A percentile compares a stretch with the other conserved stretches of the same genome.
Conservation (phyloP, 352 stramenopile genomes). For the Phytophthora macrochlamydospora region DNA sequence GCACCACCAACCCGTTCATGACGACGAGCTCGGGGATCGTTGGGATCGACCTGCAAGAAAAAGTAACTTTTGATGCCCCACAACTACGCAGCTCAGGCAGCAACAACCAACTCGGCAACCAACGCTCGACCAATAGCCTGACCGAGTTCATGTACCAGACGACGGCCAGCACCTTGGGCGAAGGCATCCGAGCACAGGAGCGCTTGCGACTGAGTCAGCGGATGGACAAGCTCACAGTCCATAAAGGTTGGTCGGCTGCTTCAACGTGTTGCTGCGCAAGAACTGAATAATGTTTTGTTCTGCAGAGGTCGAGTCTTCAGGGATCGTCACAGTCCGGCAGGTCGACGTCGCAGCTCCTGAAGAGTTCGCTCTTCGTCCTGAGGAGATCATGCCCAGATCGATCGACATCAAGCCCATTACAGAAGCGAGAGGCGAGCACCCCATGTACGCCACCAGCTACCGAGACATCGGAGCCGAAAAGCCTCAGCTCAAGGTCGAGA, state of each 20-base stretch:
- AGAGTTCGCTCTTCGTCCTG: constrained; percentile 52
- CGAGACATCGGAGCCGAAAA: constrained; percentile 81
- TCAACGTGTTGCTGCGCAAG: too few species aligned
- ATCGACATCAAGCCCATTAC: constrained; percentile 73
- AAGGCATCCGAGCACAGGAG: constrained; percentile 44
- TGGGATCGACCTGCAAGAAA: constrained; percentile 77
- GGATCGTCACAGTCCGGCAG: constrained; percentile 52
- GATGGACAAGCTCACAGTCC: constrained; percentile 75
- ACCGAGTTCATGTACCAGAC: constrained; percentile 87
- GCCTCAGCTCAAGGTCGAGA: constrained; percentile 69
- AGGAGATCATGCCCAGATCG: constrained; percentile 53
- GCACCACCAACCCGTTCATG: constrained; percentile 83
- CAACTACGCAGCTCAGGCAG: constrained; percentile 37
- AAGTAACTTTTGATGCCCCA: constrained; percentile 66
- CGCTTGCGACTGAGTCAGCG: constrained; percentile 70
- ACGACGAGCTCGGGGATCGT: constrained; percentile 86
- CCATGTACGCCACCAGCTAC: constrained; percentile 77
- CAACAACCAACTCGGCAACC: constrained; percentile 38
- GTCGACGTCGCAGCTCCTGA: constrained; percentile 63
- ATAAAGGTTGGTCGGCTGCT: constrained; percentile 48
- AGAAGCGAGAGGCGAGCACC: constrained; percentile 59
- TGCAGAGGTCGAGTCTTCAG: constrained; percentile 63
- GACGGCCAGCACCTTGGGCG: constrained; percentile 57
- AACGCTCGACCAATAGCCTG: constrained; percentile 30
- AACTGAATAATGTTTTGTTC: too few species aligned